Base-by-base conservation (phyloP, 352 stramenopile genomes). In the Phytopythium oedochilum region DNA sequence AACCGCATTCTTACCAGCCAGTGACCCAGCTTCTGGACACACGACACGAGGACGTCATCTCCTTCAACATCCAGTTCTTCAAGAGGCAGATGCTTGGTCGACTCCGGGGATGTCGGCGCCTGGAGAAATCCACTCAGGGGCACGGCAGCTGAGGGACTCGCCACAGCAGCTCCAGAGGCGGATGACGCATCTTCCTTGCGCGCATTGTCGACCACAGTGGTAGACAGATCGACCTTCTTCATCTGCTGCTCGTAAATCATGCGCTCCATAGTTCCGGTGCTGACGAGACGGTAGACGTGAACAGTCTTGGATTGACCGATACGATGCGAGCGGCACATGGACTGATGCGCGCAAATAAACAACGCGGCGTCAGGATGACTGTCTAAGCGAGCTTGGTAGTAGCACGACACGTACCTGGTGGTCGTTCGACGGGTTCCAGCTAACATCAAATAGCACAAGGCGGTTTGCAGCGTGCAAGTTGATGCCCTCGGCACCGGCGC, bases 271-370 rank as follows among this genome's bases (percentile, higher is more conserved):
- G 92, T 97, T 18, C 88, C 89, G 18, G 86, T 90, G 51, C 88
- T 91, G 36, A 98, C 89, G 25, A 98, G 80, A n/a, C 89, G 69
- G 59, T 98, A 98, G 28, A 98, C 88, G 40, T 95, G 86, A 20
- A 97, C 90, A 20, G 78, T 78, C 63, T 97, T 97, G 5, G 66
- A 72, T 59, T 94, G 84, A 25, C 91, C 91, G 49, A 96, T 96
- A 25, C 91, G 88, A 54, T 97, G 92, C 32, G 81, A 96, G 36
- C 91, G 85, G 58, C 89, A 97, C 89, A 97, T 97, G 20, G 88
- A 92, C 79, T 97, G 28, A 34, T 34, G 28, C 23, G 38, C 12
- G 22, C 39, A 35, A 18, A 15, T 47, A 14, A 45, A 15, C n/a
- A n/a, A n/a, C n/a, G n/a, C n/a, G n/a, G n/a, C n/a, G n/a, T n/a